phyloP scores from a whole-genome alignment of 2,329 filamentous ascomycete genomes.

The Cladorrhinum sp. region DNA sequence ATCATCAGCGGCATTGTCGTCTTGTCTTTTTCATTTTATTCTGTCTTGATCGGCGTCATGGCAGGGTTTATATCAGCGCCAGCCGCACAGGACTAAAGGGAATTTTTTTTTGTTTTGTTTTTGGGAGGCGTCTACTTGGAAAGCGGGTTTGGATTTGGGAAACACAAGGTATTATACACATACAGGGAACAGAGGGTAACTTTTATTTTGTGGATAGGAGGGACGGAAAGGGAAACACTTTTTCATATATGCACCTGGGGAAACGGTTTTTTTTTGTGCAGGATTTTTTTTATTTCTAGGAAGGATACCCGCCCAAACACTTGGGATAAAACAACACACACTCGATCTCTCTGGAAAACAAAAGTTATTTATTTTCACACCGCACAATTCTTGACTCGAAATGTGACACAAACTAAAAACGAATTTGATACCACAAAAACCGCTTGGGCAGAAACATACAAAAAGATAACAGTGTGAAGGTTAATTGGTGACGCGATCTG shows the following conservation, averaged over 20 bases:
- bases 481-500: background rate
- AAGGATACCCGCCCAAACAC: slow-evolving; percentile 7
- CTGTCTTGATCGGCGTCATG: background rate
- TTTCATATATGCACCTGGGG: background rate
- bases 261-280: background rate
- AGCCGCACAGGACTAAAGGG: background rate
- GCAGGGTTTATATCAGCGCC: background rate
- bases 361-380: background rate
- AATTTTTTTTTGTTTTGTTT: background rate
- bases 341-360: no score
- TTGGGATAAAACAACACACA: background rate
- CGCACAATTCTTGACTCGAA: background rate
- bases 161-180: background rate
- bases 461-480: background rate
- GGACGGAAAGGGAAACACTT: background rate
- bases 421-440: no score
- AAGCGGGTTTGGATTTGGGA: background rate
- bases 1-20: background rate
- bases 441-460: background rate
- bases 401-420: background rate
- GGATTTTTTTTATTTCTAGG: slow-evolving; percentile 5
- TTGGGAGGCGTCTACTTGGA: background rate
- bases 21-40: background rate
- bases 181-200: background rate
- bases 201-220: background rate